A percentile compares a stretch with the other conserved stretches of the same genome.
Conservation (phyloP, 192 early-diverging fungal species). For the Rhizophagus prolifer region DNA sequence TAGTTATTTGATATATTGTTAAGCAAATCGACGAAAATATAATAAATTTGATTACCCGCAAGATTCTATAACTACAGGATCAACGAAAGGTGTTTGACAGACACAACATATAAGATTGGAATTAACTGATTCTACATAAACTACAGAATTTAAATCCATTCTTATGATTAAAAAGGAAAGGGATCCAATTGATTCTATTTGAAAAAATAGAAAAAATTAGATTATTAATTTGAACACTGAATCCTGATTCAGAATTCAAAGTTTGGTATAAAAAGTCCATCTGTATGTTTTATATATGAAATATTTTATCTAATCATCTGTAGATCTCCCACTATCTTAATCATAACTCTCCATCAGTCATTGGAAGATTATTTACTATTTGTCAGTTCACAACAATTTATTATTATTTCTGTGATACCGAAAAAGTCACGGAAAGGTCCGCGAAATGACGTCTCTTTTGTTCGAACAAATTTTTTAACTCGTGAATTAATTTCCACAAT, state of each 20-base stretch:
- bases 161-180: neutral
- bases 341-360: too few relatives aligned
- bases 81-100: conserved; percentile 46
- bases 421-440: too few relatives aligned
- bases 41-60: conserved; percentile 38
- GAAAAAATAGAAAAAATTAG: too few relatives aligned
- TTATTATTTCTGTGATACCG: too few relatives aligned
- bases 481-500: too few relatives aligned
- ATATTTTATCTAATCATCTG: too few relatives aligned
- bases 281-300: too few relatives aligned
- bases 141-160: conserved; percentile 30
- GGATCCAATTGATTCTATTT: neutral
- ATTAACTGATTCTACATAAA: conserved; percentile 36
- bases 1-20: neutral
- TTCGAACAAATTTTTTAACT: too few relatives aligned
- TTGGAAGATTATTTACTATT: too few relatives aligned
- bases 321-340: too few relatives aligned
- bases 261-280: neutral
- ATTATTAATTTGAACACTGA: neutral
- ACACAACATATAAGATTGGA: conserved; percentile 49
- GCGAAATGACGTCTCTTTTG: too few relatives aligned
- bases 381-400: too few relatives aligned
- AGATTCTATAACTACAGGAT: conserved; percentile 41
- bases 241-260: neutral
- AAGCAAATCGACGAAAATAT: neutral